These are phyloP conservation scores for Metschnikowia proteae DNA, from an alignment of 805 yeast genomes.

Conservation along the genomic window DNA sequence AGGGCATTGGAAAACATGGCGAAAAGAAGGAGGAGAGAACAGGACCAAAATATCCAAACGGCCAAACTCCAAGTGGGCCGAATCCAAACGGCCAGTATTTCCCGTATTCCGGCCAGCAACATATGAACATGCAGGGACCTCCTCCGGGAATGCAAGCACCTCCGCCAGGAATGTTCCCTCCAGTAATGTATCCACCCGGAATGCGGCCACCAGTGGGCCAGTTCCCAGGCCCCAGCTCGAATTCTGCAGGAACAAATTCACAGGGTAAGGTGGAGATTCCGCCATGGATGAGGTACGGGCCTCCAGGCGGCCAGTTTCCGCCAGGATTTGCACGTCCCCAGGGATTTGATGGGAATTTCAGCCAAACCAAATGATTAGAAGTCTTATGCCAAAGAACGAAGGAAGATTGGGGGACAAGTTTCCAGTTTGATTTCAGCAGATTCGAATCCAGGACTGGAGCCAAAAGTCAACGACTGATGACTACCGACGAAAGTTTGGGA, in stretches of 20 bases:
- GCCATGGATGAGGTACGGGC: conserved; percentile 16
- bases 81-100: conserved; percentile 2
- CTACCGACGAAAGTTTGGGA: too few relatives aligned
- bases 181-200: conserved; percentile 37
- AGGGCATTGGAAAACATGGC: neutral
- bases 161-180: conserved; percentile 24
- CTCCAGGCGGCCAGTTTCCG: conserved; percentile 8
- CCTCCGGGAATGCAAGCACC: conserved; percentile 8
- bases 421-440: too few relatives aligned
- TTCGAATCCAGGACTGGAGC: too few relatives aligned
- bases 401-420: too few relatives aligned
- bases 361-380: neutral
- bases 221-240: conserved; percentile 5
- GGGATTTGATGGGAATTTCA: conserved; percentile 6
- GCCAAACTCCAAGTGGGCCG: neutral
- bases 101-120: conserved; percentile 5
- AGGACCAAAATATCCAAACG: neutral
- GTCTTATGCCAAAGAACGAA: too few relatives aligned
- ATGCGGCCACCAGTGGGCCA: conserved; percentile 16
- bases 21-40: neutral
- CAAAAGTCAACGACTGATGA: too few relatives aligned
- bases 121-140: conserved; percentile 7
- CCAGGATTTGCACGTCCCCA: conserved; percentile 11
- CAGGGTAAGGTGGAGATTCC: conserved; percentile 8
- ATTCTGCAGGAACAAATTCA: neutral